Evolutionary conservation across 2,329 filamentous ascomycete genomes (phyloP).

Genomic region (Phaeosphaeria sp.): DNA sequence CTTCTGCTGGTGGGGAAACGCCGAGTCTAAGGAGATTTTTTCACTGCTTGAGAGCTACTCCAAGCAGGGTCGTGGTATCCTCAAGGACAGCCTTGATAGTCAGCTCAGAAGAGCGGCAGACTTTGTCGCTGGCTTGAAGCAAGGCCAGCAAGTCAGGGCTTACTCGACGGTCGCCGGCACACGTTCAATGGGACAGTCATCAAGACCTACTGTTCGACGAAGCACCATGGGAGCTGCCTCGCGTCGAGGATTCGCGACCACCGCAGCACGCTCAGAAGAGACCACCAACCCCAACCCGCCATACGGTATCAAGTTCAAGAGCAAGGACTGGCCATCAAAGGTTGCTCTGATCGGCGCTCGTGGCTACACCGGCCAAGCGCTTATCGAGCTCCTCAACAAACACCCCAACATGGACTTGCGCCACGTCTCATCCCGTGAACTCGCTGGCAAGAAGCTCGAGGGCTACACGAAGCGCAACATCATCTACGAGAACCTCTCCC

Average conservation of each 20-base stretch:
- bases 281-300: slow-evolving; percentile 89
- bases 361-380: slow-evolving; percentile 90
- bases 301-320: slow-evolving; percentile 85
- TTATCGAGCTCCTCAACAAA: slow-evolving; percentile 84
- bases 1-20: slow-evolving; percentile 94
- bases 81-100: slow-evolving; percentile 88
- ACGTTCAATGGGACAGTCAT: slow-evolving; percentile 31
- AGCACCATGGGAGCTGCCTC: slow-evolving; percentile 42
- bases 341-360: slow-evolving; percentile 89
- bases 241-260: slow-evolving; percentile 64
- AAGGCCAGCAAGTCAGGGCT: slow-evolving; percentile 68
- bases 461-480: slow-evolving; percentile 92
- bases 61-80: slow-evolving; percentile 81
- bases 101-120: slow-evolving; percentile 80
- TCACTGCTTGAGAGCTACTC: slow-evolving; percentile 86
- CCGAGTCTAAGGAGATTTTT: slow-evolving; percentile 80
- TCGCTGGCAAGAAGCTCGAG: slow-evolving; percentile 83
- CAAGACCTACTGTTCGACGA: slow-evolving; percentile 33
- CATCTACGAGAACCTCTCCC: slow-evolving; percentile 86
- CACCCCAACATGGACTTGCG: slow-evolving; percentile 90
- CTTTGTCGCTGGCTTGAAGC: slow-evolving; percentile 68
- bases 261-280: slow-evolving; percentile 43
- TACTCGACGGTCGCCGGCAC: slow-evolving; percentile 64
- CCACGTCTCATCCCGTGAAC: slow-evolving; percentile 92
- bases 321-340: slow-evolving; percentile 78